A percentile compares a stretch with the other conserved stretches of the same genome.
These are phyloP conservation scores for Paramecium tetraurelia DNA, from an alignment of 73 alveolate genomes.

Conservation along the genomic window DNA sequence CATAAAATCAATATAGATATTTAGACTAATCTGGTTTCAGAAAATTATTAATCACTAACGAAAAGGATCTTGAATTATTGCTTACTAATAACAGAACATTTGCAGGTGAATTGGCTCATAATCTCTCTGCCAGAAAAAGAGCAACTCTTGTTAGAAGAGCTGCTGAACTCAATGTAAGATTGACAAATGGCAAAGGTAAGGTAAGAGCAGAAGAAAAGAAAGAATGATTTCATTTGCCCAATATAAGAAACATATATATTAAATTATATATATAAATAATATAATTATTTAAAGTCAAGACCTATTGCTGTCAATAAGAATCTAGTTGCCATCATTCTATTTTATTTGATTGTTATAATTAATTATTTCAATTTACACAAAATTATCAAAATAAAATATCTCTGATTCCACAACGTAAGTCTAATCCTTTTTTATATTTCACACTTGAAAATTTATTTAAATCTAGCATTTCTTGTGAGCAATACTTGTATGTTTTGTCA, in stretches of 20 bases:
- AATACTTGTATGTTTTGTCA: not conserved
- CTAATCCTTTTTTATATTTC: not conserved
- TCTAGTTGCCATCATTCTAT: too few species aligned
- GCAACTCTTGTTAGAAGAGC: conserved; percentile 94
- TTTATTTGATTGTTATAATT: not conserved
- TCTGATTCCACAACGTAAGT: not conserved
- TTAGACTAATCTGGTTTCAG: conserved; percentile 92
- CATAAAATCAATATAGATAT: conserved; percentile 43
- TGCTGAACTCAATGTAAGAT: conserved; percentile 91
- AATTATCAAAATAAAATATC: not conserved
- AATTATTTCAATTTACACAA: not conserved
- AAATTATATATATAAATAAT: not conserved
- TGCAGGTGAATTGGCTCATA: conserved; percentile 95
- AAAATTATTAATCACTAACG: conserved; percentile 89
- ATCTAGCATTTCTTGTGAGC: not conserved
- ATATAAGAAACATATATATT: not conserved
- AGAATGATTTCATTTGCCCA: not conserved
- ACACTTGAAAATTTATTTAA: not conserved
- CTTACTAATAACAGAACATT: conserved; percentile 98
- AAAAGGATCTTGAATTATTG: conserved; percentile 93
- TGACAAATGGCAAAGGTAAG: conserved; percentile 92
- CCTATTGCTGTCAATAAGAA: not conserved
- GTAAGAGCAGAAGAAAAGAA: conserved; percentile 75
- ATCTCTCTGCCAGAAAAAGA: conserved; percentile 91
- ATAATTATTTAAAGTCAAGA: too few species aligned